Evolutionary conservation across 805 yeast genomes (phyloP).

Genomic region (Myxozyma geophila): DNA sequence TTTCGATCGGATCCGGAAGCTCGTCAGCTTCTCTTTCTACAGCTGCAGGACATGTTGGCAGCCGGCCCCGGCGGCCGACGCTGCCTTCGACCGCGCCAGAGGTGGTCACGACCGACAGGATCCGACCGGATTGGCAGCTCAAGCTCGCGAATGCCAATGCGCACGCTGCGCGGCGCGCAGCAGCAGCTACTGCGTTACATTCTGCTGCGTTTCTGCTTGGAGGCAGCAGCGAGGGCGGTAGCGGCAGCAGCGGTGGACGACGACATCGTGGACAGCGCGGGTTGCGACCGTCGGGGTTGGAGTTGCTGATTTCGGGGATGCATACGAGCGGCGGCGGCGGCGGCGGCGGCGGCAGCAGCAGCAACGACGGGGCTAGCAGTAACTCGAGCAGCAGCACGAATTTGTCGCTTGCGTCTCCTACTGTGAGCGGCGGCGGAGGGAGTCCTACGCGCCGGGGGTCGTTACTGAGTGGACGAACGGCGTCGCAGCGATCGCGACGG

Average conservation of each 20-base stretch:
- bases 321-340: conserved; percentile 1
- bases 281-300: conserved; percentile 27
- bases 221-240: conserved; percentile 4
- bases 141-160: conserved; percentile 73
- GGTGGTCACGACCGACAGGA: conserved; percentile 77
- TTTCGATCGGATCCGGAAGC: conserved; percentile 13
- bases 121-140: conserved; percentile 92
- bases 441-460: conserved; percentile 21
- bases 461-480: conserved; percentile 4
- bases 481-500: conserved; percentile 34
- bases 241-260: conserved; percentile 12
- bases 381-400: conserved; percentile 14
- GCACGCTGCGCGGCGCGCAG: conserved; percentile 81
- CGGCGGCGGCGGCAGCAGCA: neutral
- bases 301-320: conserved; percentile 13
- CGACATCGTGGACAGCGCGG: conserved; percentile 31
- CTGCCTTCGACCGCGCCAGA: conserved; percentile 68
- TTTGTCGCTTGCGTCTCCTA: neutral
- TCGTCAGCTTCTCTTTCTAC: conserved; percentile 1
- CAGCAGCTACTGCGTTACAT: conserved; percentile 93
- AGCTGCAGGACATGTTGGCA: conserved; percentile 30
- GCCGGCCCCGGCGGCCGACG: conserved; percentile 41
- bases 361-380: conserved; percentile 8
- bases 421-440: conserved; percentile 2
- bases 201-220: conserved; percentile 73